phyloP scores from a whole-genome alignment of 208 protist genomes.

The Acanthamoeba sp. region DNA sequence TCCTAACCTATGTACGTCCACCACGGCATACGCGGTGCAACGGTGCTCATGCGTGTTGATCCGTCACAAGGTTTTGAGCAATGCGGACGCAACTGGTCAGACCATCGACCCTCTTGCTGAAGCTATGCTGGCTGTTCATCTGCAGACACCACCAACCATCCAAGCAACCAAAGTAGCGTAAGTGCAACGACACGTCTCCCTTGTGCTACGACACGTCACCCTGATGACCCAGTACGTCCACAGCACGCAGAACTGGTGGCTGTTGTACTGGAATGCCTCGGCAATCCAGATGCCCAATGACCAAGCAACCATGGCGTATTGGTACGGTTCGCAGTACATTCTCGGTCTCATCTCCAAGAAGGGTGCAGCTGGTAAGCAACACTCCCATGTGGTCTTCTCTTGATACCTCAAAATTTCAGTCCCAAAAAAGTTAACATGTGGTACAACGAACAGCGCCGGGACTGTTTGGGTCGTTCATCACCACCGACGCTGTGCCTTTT shows the following conservation, averaged over 20 bases:
- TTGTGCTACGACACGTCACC: no score
- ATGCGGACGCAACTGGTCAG: not conserved
- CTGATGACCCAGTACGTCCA: no score
- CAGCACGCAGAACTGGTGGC: not conserved
- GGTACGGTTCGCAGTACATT: constrained; percentile 48
- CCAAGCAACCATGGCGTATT: not conserved
- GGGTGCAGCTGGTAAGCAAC: not conserved
- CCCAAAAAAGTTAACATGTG: no score
- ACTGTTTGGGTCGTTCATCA: not conserved
- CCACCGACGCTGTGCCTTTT: not conserved
- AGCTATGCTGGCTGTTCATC: not conserved
- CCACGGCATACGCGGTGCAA: not conserved
- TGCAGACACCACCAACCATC: not conserved
- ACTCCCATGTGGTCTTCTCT: no score
- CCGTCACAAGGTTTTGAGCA: not conserved
- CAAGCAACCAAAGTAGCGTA: no score
- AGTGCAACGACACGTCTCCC: no score
- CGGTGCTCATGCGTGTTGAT: not conserved
- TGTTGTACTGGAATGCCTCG: not conserved
- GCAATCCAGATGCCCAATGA: not conserved
- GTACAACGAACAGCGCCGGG: not conserved
- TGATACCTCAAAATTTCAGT: no score
- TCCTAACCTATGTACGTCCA: not conserved
- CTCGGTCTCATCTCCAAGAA: not conserved
- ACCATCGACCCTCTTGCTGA: not conserved